These are phyloP conservation scores for Parasitella parasitica DNA, from an alignment of 371 early-diverging fungal species.

Conservation along the genomic window DNA sequence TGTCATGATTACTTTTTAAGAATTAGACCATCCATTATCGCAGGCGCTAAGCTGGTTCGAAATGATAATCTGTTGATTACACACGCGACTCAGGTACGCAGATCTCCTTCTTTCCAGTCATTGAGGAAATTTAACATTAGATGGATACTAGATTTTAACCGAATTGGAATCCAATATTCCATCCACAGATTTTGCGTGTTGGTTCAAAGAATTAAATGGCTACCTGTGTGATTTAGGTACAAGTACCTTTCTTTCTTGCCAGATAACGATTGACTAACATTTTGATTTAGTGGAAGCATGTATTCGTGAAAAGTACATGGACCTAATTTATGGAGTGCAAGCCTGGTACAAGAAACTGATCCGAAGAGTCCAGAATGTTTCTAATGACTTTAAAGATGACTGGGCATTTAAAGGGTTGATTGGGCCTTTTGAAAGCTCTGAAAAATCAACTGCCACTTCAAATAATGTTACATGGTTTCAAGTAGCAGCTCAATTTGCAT, in stretches of 20 bases:
- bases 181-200: constrained; percentile 4
- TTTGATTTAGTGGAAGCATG: constrained; percentile 26
- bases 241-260: not conserved
- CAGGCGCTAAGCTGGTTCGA: constrained; percentile 44
- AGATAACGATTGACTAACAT: not conserved
- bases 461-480: constrained; percentile 34
- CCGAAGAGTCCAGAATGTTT: constrained; percentile 8
- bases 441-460: not conserved
- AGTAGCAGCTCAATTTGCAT: constrained; percentile 35
- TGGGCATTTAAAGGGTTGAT: constrained; percentile 31
- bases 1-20: constrained; percentile 79
- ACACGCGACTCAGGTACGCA: constrained; percentile 38
- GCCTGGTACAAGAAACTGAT: constrained; percentile 39
- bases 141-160: not conserved
- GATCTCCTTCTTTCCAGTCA: not conserved
- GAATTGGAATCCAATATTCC: constrained; percentile 23
- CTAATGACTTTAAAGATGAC: constrained; percentile 19
- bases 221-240: constrained; percentile 26
- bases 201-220: constrained; percentile 27
- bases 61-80: constrained; percentile 47
- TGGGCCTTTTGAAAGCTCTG: constrained; percentile 20
- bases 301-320: constrained; percentile 30
- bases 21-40: constrained; percentile 52
- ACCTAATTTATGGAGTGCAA: constrained; percentile 40
- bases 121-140: not conserved